Base-by-base conservation (phyloP, 768 basidiomycete genomes). In the Lactarius indigo region DNA sequence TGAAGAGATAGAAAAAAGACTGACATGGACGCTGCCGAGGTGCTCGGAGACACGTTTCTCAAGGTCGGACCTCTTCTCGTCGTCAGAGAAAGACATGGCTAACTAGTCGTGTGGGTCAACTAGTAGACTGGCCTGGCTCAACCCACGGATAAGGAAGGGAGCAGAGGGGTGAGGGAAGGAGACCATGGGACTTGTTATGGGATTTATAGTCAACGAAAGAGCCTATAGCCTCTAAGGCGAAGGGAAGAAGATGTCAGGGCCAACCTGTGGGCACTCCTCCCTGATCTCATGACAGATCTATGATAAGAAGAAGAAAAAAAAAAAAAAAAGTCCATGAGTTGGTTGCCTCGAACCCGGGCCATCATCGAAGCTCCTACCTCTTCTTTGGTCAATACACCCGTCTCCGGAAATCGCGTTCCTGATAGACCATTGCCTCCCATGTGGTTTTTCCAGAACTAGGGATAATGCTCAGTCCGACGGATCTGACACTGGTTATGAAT, bases 51-150 rank as follows among this genome's bases (percentile, higher is more conserved):
- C 26, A 17, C 17, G 64, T 61, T 66, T 74, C 69, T 72, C 72
- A 26, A 65, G 59, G 57, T 71, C 70, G 26, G 63, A 62, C 39
- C 65, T 64, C 68, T 73, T 73, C 66, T 73, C 71, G 55, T 72
- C 72, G 52, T 62, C 10, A 23, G 69, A 65, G 59, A 64, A 63
- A 47, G 70, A 68, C 65, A 56, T 71, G 58, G 66, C 57, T 65
- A 47, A 37, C 66, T 60, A 47, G 64, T 37, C 56, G 59, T 56
- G 59, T 13, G 18, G 6, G 35, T 50, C 28, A 63, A 50, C 65
- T 66, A 63, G 65, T 7, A 47, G 26, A 28, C 61, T 17, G 1
- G 13, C 58, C 57, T n/a, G 15, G 33, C 17, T 55, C 52, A 17
- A 23, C 17, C 33, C 5, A 23, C 13, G 56, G 31, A 6, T 12